phyloP scores from a whole-genome alignment of 768 basidiomycete genomes.

The Suillus plorans region DNA sequence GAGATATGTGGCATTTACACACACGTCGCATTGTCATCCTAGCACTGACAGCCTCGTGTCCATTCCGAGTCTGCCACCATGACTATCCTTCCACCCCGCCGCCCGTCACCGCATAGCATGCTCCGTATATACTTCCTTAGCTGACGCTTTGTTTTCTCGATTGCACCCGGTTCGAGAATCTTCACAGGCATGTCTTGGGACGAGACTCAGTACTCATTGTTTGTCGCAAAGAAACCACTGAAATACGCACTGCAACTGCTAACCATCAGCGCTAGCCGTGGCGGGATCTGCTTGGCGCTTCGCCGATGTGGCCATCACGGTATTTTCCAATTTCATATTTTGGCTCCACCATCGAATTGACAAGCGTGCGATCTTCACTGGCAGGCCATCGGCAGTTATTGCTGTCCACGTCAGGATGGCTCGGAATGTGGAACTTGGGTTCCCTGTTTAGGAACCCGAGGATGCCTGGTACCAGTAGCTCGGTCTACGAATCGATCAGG shows the following conservation, averaged over 20 bases:
- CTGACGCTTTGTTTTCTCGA: not conserved
- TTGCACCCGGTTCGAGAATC: not conserved
- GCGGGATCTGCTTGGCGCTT: not conserved
- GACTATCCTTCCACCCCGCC: not conserved
- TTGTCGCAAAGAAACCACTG: not conserved
- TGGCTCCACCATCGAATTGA: not conserved
- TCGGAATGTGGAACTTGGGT: not conserved
- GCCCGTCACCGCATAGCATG: not conserved
- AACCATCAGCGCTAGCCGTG: not conserved
- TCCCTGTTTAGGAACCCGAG: not conserved
- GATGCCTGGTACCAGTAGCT: not conserved
- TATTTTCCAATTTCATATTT: not conserved
- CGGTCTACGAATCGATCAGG: not conserved
- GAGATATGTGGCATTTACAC: not conserved
- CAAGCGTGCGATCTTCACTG: not conserved
- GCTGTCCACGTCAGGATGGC: not conserved
- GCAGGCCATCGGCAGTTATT: not conserved
- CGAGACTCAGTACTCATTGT: too few species aligned
- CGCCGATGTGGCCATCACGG: not conserved
- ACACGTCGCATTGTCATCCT: not conserved
- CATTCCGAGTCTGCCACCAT: not conserved
- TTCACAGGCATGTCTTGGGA: too few species aligned
- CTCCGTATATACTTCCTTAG: not conserved
- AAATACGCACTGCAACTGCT: not conserved
- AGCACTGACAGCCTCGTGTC: not conserved